Evolutionary conservation across 2,329 filamentous ascomycete genomes (phyloP).

Genomic region (Paramyrothecium roridum): DNA sequence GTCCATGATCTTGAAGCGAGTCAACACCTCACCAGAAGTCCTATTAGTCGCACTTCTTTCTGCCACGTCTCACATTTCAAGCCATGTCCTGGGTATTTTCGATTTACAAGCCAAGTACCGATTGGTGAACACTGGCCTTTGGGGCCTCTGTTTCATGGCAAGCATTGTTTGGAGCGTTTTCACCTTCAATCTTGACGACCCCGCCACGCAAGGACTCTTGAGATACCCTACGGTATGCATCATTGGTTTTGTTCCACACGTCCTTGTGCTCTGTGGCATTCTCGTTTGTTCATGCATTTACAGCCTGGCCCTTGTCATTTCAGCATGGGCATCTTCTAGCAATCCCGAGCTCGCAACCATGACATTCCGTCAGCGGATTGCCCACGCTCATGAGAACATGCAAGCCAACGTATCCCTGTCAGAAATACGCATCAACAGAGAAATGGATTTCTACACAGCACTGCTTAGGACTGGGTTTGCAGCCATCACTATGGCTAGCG

Average conservation of each 20-base stretch:
- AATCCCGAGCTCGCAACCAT: constrained; percentile 23
- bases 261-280: constrained; percentile 83
- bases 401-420: constrained; percentile 87
- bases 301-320: constrained; percentile 69
- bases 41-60: constrained; percentile 86
- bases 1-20: constrained; percentile 68
- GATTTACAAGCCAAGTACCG: constrained; percentile 76
- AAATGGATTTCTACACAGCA: constrained; percentile 95
- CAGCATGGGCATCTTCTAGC: constrained; percentile 45
- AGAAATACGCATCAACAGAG: constrained; percentile 73
- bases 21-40: constrained; percentile 88
- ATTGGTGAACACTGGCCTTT: constrained; percentile 83
- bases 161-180: constrained; percentile 76
- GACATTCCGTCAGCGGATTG: constrained; percentile 58
- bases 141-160: constrained; percentile 86
- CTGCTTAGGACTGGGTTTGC: constrained; percentile 83
- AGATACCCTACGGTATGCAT: constrained; percentile 93
- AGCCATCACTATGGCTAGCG: constrained; percentile 87
- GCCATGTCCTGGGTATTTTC: constrained; percentile 77
- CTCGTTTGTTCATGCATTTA: constrained; percentile 75
- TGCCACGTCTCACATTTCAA: constrained; percentile 81
- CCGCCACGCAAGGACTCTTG: constrained; percentile 63
- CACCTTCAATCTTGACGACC: constrained; percentile 58
- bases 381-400: constrained; percentile 78
- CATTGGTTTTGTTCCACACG: constrained; percentile 89